These are phyloP conservation scores for Phytophthora tentaculata DNA, from an alignment of 352 stramenopile species.

Conservation along the genomic window DNA sequence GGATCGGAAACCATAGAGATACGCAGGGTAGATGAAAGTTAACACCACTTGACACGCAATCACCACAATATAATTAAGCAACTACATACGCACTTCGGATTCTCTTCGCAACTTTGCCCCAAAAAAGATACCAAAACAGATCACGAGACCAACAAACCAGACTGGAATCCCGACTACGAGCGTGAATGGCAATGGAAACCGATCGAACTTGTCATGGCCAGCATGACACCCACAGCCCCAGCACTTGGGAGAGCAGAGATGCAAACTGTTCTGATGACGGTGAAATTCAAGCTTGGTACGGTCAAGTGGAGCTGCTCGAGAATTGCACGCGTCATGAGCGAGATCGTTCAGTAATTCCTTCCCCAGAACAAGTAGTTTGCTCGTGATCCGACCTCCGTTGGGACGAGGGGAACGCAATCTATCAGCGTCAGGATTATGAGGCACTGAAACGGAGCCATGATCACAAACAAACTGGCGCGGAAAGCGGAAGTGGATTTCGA, in stretches of 20 bases:
- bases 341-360: slow-evolving; percentile 29
- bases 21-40: slow-evolving; percentile 59
- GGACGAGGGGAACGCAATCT: slow-evolving; percentile 24
- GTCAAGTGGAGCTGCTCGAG: slow-evolving; percentile 27
- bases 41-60: slow-evolving; percentile 44
- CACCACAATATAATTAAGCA: slow-evolving; percentile 35
- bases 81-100: slow-evolving; percentile 12
- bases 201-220: slow-evolving; percentile 33
- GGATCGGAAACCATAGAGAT: slow-evolving; percentile 48
- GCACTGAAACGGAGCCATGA: slow-evolving; percentile 25
- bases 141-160: slow-evolving; percentile 30
- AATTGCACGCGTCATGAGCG: slow-evolving; percentile 30
- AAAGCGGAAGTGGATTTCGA: slow-evolving; percentile 16
- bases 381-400: slow-evolving; percentile 17
- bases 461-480: slow-evolving; percentile 11
- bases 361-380: slow-evolving; percentile 37
- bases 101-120: slow-evolving; percentile 28
- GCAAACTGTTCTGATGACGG: slow-evolving; percentile 1
- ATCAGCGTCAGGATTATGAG: slow-evolving; percentile 32
- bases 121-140: slow-evolving; percentile 37
- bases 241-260: slow-evolving; percentile 31
- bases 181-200: slow-evolving; percentile 57
- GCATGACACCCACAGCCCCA: slow-evolving; percentile 34
- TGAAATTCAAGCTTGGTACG: slow-evolving; percentile 28
- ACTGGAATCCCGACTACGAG: slow-evolving; percentile 37